Percentiles rank a stretch among this genome's conserved stretches.
Conservation (phyloP, 2,329 filamentous ascomycete species). For the Cercospora canescens region DNA sequence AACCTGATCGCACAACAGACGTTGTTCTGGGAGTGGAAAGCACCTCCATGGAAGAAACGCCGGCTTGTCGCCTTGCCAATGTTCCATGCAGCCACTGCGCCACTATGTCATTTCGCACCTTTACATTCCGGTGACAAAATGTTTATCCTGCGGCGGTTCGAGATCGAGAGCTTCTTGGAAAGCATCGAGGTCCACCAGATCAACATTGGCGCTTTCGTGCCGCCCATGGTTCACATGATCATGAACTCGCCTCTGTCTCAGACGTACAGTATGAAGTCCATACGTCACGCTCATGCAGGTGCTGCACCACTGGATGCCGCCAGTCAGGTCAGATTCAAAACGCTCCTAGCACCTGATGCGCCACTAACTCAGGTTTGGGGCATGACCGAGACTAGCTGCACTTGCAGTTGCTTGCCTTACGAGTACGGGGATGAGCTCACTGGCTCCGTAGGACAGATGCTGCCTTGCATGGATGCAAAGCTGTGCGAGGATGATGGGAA, state of each 20-base stretch:
- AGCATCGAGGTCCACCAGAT: conserved; percentile 48
- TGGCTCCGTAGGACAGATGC: conserved; percentile 42
- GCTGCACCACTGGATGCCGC: conserved; percentile 53
- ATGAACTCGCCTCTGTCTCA: conserved; percentile 50
- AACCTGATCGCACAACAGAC: conserved; percentile 58
- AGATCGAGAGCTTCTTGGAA: conserved; percentile 49
- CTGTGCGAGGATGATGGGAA: conserved; percentile 52
- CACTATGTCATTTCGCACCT: conserved; percentile 38
- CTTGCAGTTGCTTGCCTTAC: conserved; percentile 30
- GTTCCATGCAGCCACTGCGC: conserved; percentile 51
- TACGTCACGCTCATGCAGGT: conserved; percentile 40
- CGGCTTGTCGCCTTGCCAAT: conserved; percentile 48
- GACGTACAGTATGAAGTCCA: conserved; percentile 45
- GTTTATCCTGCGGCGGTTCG: conserved; percentile 50
- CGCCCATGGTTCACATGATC: conserved; percentile 53
- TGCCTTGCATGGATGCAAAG: conserved; percentile 47
- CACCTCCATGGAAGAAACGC: conserved; percentile 42
- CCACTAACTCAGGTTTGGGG: conserved; percentile 50
- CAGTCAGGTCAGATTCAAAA: conserved; percentile 45
- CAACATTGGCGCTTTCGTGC: conserved; percentile 53
- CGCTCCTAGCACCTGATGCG: conserved; percentile 39
- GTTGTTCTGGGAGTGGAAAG: conserved; percentile 43
- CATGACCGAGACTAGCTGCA: conserved; percentile 42
- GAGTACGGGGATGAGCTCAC: conserved; percentile 14
- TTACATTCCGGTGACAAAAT: conserved; percentile 37